These are phyloP conservation scores for Candida sithepensis DNA, from an alignment of 805 yeast genomes.

Conservation along the genomic window DNA sequence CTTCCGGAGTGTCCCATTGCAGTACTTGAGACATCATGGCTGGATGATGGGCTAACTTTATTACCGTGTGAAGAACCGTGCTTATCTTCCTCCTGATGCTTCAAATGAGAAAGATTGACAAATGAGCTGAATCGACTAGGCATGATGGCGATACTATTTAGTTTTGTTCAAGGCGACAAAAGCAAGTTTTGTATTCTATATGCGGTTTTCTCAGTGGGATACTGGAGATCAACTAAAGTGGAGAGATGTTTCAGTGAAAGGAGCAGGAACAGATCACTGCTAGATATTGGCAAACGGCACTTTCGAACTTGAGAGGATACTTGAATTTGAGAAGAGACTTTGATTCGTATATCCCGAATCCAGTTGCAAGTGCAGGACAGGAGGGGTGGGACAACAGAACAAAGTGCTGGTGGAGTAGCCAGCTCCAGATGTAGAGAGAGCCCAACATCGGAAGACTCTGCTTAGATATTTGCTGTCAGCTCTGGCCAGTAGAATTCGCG, in stretches of 20 bases:
- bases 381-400: not conserved
- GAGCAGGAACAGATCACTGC: too few relatives aligned
- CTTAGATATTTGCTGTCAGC: not conserved
- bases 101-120: slow-evolving; percentile 21
- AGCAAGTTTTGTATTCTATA: not conserved
- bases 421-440: not conserved
- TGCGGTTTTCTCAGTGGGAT: not conserved
- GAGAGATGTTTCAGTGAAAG: too few relatives aligned
- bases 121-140: slow-evolving; percentile 29
- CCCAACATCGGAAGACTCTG: not conserved
- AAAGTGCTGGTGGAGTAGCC: not conserved
- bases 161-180: not conserved
- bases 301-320: not conserved
- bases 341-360: not conserved
- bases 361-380: not conserved
- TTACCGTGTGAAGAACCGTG: slow-evolving; percentile 1
- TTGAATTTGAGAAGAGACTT: not conserved
- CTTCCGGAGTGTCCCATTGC: slow-evolving; percentile 24
- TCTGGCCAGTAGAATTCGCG: not conserved
- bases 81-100: slow-evolving; percentile 21
- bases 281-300: too few relatives aligned
- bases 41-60: slow-evolving; percentile 13
- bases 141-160: slow-evolving; percentile 12
- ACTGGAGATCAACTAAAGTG: too few relatives aligned
- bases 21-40: slow-evolving; percentile 14